Base-by-base conservation (phyloP, 768 basidiomycete genomes). In the Tricholoma bakamatsutake region DNA sequence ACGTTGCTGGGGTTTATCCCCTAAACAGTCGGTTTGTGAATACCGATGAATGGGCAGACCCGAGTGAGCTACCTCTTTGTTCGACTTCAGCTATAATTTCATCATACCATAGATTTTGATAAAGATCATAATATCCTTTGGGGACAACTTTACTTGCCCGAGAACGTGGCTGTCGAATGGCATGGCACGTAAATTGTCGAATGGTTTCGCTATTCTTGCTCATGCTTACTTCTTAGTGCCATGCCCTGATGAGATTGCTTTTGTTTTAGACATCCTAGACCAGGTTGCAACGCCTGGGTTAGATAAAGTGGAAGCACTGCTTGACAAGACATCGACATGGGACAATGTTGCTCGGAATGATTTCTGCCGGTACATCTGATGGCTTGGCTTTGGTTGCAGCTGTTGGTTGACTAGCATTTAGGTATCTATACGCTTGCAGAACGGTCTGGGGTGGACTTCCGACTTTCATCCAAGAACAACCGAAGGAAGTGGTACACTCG, bases 121-220 rank as follows among this genome's bases (percentile, higher is more conserved):
- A 74, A 72, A 40, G 75, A 77, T 46, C 86, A 89, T 60, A 82
- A 80, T 57, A 70, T 75, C 10, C 78, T 82, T 45, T 97, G 95
- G 95, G 95, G 94, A 7, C 80, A 79, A 49, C 71, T 90, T 30
- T 91, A 87, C 69, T 82, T 88, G 54, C 73, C 87, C 4, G 76
- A 86, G 62, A 90, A 97, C 54, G 86, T 94, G 50, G 78, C 82
- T 54, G 80, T 94, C 34, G 84, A 91, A 56, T 98, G 95, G 95
- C 94, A 96, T 67, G 81, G 88, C 88, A 63, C 46, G 77, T 62
- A 24, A 34, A 42, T 39, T 28, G 9, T 46, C 24, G 9, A 28
- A 31, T 45, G 6, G n/a, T 47, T 8, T 31, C 15, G 21, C 33
- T 34, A 21, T 24, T 3, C 4, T 46, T 27, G 50, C 57, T 57